Conservation (phyloP, 179 eudicot species). For the Gypsophila paniculata region DNA sequence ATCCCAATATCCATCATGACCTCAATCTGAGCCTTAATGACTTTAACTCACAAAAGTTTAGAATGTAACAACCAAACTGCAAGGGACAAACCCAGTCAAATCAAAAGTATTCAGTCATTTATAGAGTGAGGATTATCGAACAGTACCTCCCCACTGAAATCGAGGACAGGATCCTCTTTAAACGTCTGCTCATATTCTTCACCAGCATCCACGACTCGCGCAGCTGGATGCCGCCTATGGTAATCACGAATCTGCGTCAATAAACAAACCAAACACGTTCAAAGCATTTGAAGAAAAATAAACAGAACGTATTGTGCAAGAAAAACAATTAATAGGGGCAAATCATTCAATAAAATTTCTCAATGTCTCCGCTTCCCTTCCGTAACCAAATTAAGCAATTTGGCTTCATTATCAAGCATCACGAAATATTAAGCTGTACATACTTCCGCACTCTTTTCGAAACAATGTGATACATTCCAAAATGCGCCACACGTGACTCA, state of each 20-base stretch:
- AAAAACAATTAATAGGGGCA: not conserved
- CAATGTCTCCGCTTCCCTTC: not conserved
- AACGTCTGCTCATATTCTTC: conserved; percentile 88
- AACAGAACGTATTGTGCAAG: not conserved
- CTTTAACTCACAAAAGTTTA: too few species aligned
- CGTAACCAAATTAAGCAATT: not conserved
- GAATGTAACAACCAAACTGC: not conserved
- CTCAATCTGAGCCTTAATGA: too few species aligned
- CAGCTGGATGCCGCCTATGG: conserved; percentile 89
- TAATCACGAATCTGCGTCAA: conserved; percentile 83
- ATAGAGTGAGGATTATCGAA: not conserved
- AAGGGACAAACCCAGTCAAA: not conserved
- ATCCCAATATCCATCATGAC: too few species aligned
- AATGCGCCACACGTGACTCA: not conserved
- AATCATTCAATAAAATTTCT: not conserved
- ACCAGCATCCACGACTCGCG: conserved; percentile 62
- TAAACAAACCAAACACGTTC: not conserved
- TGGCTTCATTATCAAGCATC: not conserved
- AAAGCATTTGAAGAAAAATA: not conserved
- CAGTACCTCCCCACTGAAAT: conserved; percentile 92
- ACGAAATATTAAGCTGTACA: not conserved
- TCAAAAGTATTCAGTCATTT: not conserved
- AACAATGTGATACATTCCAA: not conserved
- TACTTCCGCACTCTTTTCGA: not conserved
- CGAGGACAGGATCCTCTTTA: conserved; percentile 78